Base-by-base conservation (phyloP, 768 basidiomycete genomes). In the Suillus weaverae region DNA sequence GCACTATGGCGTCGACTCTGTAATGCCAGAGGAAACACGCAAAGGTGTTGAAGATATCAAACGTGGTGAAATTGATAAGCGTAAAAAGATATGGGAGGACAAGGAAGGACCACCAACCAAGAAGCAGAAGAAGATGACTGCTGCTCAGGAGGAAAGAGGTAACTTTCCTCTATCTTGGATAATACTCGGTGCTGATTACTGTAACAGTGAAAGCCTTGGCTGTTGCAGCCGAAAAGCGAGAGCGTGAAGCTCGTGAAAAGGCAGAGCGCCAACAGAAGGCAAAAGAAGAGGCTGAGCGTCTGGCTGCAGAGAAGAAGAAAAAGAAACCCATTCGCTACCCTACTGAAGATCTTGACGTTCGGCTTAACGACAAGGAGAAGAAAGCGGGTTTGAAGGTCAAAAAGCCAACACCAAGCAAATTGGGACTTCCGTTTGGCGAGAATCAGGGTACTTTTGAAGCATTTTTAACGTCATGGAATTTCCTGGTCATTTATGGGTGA, bases 391-490 rank as follows among this genome's bases (percentile, higher is more conserved):
- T 86, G 77, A 88, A 84, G 69, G 75, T 89, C 35, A 84, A 82
- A 70, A 81, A 90, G 65, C 94, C 94, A 30, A 70, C 84, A 55
- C 85, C 91, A 5, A 91, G 85, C 70, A 81, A 84, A 60, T 74
- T 77, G 2, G 81, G 81, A 14, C 78, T 94, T 60, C 90, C 94
- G 5, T 93, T 94, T 73, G 87, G 88, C 60, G 83, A 86, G 43
- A 79, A 80, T 38, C 81, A 85, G 9, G 82, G 81, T 13, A 79
- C 83, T 14, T 97, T 97, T 67, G 96, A 98, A 74, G 80, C 84
- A 10, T 94, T 98, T 75, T 77, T 99, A 36, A 90, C 93, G 89
- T 81, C 87, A 10, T 99, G 96, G 96, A 95, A 94, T 77, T 97
- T 97, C 76, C 77, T 99, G 62, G 90, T 93, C 61, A 90, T 95